A percentile compares a stretch with the other conserved stretches of the same genome.
Evolutionary conservation across 2,329 filamentous ascomycete species (phyloP).

Genomic region (Diaporthe amygdali): DNA sequence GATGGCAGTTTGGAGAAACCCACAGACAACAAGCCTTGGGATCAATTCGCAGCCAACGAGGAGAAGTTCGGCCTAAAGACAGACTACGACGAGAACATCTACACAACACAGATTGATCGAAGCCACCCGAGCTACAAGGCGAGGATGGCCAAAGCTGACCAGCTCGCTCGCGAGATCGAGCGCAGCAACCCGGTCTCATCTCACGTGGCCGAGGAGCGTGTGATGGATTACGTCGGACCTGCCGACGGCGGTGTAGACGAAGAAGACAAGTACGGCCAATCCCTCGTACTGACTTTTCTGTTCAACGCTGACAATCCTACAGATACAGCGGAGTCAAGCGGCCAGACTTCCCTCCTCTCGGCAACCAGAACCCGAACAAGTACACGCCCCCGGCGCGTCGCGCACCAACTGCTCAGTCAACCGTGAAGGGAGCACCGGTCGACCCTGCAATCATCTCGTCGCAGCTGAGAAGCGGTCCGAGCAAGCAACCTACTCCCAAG

Average conservation of each 20-base stretch:
- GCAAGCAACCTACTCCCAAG: slow-evolving; percentile 45
- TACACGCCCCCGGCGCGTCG: slow-evolving; percentile 92
- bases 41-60: slow-evolving; percentile 93
- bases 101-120: slow-evolving; percentile 90
- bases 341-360: slow-evolving; percentile 75
- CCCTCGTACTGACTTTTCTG: slow-evolving; percentile 10
- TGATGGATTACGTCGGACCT: slow-evolving; percentile 68
- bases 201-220: slow-evolving; percentile 89
- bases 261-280: slow-evolving; percentile 80
- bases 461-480: slow-evolving; percentile 63
- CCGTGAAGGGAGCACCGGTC: slow-evolving; percentile 76
- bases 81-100: slow-evolving; percentile 92
- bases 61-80: slow-evolving; percentile 85
- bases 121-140: slow-evolving; percentile 82
- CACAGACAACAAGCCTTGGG: slow-evolving; percentile 61
- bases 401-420: slow-evolving; percentile 75
- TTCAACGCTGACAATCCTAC: slow-evolving; percentile 28
- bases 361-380: slow-evolving; percentile 61
- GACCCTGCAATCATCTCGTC: slow-evolving; percentile 92
- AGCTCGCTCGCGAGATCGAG: slow-evolving; percentile 90
- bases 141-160: slow-evolving; percentile 78
- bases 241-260: slow-evolving; percentile 78
- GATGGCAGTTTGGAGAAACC: slow-evolving; percentile 75
- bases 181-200: slow-evolving; percentile 73
- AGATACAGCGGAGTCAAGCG: slow-evolving; percentile 88